Evolutionary conservation across 495 filamentous ascomycete species (phyloP).

Genomic region (Penicillium crystallinum): DNA sequence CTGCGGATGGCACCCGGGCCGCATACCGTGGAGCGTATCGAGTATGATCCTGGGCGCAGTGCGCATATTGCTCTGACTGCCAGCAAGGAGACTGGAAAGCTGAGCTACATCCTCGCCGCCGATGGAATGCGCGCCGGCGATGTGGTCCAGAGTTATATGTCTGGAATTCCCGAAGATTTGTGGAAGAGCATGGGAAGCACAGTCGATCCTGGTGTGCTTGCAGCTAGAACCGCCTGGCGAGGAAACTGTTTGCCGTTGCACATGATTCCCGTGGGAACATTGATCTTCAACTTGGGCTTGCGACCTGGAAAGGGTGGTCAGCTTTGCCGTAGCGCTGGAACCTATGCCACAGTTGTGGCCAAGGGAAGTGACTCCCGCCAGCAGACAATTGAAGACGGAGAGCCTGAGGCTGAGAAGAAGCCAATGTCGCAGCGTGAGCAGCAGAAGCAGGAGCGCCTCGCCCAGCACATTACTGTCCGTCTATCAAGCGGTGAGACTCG

Average conservation of each 20-base stretch:
- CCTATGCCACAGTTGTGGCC: constrained; percentile 77
- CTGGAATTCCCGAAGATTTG: constrained; percentile 79
- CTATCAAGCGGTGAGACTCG: constrained; percentile 90
- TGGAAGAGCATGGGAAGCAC: constrained; percentile 85
- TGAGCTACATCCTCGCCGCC: constrained; percentile 85
- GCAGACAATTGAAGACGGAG: constrained; percentile 21
- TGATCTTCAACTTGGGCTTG: constrained; percentile 87
- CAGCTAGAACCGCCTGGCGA: constrained; percentile 86
- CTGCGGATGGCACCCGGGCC: constrained; percentile 66
- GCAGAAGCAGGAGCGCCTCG: constrained; percentile 49
- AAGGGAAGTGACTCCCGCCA: constrained; percentile 65
- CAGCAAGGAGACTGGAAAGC: constrained; percentile 51
- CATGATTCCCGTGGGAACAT: constrained; percentile 87
- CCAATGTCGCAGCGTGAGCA: constrained; percentile 33
- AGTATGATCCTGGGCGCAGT: constrained; percentile 88
- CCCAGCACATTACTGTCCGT: constrained; percentile 69
- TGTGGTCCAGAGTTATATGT: constrained; percentile 80
- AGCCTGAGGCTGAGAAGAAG: constrained; percentile 27
- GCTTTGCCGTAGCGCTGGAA: constrained; percentile 90
- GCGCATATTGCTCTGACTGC: constrained; percentile 85
- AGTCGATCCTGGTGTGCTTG: constrained; percentile 89
- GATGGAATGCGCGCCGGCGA: constrained; percentile 93
- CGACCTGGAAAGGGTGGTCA: constrained; percentile 67
- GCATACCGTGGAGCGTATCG: constrained; percentile 86
- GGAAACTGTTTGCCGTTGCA: constrained; percentile 93